These are phyloP conservation scores for Closterium sp. DNA, from an alignment of 139 green algal species.

Conservation along the genomic window DNA sequence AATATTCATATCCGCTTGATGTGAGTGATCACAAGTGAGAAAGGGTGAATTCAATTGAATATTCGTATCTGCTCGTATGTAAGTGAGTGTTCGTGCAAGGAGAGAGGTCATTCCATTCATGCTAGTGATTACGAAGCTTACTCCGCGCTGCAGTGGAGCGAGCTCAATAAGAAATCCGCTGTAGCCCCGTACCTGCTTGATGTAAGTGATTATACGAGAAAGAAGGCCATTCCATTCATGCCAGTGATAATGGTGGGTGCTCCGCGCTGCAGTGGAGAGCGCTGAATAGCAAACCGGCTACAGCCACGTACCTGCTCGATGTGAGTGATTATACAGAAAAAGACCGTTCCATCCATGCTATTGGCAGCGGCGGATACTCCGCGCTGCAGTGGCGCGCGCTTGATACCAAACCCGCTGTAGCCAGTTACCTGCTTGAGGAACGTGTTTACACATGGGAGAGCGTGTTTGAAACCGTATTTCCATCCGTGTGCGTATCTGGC, in stretches of 20 bases:
- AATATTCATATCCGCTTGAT: no score
- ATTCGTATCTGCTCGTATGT: no score
- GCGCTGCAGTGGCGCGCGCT: slow-evolving; percentile 43
- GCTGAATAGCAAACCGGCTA: slow-evolving; percentile 27
- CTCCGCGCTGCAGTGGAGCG: neutral
- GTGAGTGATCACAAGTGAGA: no score
- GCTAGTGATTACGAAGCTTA: no score
- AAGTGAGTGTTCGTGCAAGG: no score
- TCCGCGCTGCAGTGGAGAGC: slow-evolving; percentile 40
- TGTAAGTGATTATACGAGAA: slow-evolving; percentile 21
- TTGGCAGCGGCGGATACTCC: slow-evolving; percentile 32
- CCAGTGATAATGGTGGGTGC: slow-evolving; percentile 24
- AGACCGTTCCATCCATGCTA: slow-evolving; percentile 8
- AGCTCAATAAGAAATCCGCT: no score
- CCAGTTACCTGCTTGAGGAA: slow-evolving; percentile 35
- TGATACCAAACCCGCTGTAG: slow-evolving; percentile 24
- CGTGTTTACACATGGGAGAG: no score
- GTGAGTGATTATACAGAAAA: slow-evolving; percentile 25
- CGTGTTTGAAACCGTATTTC: no score
- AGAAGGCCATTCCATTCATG: slow-evolving; percentile 25
- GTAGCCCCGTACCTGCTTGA: no score
- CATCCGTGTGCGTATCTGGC: no score
- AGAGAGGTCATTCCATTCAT: no score
- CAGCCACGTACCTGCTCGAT: slow-evolving; percentile 38
- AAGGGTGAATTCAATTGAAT: no score